Conservation (phyloP, 257 asterid genomes). For the Solanum ossicruentum region DNA sequence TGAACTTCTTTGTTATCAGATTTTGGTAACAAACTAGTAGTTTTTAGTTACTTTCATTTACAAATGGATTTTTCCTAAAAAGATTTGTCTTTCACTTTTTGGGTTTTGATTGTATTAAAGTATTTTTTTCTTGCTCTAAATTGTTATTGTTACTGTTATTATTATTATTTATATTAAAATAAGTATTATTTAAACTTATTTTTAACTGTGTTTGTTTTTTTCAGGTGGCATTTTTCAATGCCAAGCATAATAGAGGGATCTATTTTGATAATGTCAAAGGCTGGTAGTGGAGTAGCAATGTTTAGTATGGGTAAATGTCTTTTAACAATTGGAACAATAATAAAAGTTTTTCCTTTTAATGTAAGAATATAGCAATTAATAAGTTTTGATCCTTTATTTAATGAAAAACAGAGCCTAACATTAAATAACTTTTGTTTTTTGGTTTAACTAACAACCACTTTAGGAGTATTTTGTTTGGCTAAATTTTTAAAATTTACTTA, state of each 20-base stretch:
- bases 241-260: slow-evolving; percentile 46
- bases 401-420: neutral
- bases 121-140: neutral
- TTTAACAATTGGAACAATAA: neutral
- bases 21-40: neutral
- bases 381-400: neutral
- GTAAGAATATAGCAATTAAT: neutral
- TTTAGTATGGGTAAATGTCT: slow-evolving; percentile 38
- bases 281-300: slow-evolving; percentile 53
- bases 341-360: neutral
- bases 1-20: neutral
- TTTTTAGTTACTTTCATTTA: neutral
- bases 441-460: neutral
- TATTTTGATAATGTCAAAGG: slow-evolving; percentile 44
- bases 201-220: neutral
- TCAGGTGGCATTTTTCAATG: slow-evolving; percentile 46
- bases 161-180: too few species aligned
- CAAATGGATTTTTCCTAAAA: neutral
- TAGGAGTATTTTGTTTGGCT: neutral
- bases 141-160: too few species aligned
- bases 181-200: too few species aligned
- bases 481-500: too few species aligned
- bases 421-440: neutral
- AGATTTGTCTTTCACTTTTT: too few species aligned
- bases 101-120: neutral